A percentile compares a stretch with the other conserved stretches of the same genome.
phyloP scores from a whole-genome alignment of 108 stramenopile genomes.

The Cyclotella baltica region DNA sequence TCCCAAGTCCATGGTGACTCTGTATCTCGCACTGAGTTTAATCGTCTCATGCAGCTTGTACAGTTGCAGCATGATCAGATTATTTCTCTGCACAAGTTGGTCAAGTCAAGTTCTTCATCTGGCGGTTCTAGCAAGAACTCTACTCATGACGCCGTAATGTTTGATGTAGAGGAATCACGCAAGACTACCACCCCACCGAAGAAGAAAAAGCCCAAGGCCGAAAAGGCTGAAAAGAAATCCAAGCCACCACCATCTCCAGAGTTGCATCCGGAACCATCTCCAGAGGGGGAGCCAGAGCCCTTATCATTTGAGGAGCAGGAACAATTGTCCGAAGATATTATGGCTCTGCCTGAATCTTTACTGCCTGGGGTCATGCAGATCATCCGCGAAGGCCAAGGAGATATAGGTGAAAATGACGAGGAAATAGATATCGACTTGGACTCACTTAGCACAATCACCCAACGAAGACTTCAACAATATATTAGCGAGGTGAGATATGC shows the following conservation, averaged over 20 bases:
- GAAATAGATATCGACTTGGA: constrained; percentile 91
- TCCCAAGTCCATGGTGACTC: constrained; percentile 44
- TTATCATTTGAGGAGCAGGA: constrained; percentile 84
- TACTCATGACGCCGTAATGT: background rate
- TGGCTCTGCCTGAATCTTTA: constrained; percentile 62
- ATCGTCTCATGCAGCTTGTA: constrained; percentile 71
- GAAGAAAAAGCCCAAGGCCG: constrained; percentile 66
- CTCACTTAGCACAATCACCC: constrained; percentile 75
- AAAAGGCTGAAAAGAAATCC: constrained; percentile 41
- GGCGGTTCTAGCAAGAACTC: background rate
- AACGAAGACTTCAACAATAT: constrained; percentile 78
- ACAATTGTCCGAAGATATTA: constrained; percentile 82
- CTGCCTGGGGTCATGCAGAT: constrained; percentile 83
- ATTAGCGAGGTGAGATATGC: constrained; percentile 83
- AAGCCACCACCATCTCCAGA: constrained; percentile 24
- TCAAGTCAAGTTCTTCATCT: constrained; percentile 53
- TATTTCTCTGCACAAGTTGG: constrained; percentile 66
- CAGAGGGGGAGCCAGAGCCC: constrained; percentile 55
- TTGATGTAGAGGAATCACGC: constrained; percentile 5
- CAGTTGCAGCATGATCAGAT: constrained; percentile 74
- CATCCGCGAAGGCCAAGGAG: constrained; percentile 78
- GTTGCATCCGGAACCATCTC: constrained; percentile 31
- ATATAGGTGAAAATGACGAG: constrained; percentile 82
- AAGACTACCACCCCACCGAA: constrained; percentile 42
- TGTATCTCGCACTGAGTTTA: constrained; percentile 79